Conservation (phyloP, 1,139 yeast genomes). For the Citeromyces hawaiiensis region DNA sequence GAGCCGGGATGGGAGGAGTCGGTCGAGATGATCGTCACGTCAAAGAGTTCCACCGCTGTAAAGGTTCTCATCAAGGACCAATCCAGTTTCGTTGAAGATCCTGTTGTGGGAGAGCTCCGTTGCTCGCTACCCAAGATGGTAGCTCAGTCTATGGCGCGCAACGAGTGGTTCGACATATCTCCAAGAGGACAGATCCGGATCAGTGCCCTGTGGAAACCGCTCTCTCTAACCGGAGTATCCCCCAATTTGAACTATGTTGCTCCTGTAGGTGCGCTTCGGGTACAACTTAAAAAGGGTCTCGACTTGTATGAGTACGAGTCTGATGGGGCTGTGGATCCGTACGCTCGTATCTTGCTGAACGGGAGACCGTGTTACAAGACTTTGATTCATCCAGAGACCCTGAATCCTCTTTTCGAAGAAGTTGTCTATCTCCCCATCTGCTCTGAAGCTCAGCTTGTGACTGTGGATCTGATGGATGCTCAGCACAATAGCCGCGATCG, state of each 20-base stretch:
- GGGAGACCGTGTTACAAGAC: slow-evolving; percentile 48
- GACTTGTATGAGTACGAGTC: slow-evolving; percentile 47
- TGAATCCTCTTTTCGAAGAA: slow-evolving; percentile 42
- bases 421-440: slow-evolving; percentile 50
- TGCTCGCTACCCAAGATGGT: slow-evolving; percentile 41
- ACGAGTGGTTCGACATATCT: slow-evolving; percentile 32
- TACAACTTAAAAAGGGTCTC: slow-evolving; percentile 40
- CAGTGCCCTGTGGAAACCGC: slow-evolving; percentile 60
- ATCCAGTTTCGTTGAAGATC: slow-evolving; percentile 25
- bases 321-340: slow-evolving; percentile 66
- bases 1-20: slow-evolving; percentile 62
- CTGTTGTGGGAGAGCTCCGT: slow-evolving; percentile 38
- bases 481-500: slow-evolving; percentile 54
- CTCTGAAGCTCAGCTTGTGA: slow-evolving; percentile 46
- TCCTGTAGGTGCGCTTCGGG: slow-evolving; percentile 53
- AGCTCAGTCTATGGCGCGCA: slow-evolving; percentile 38
- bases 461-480: slow-evolving; percentile 50
- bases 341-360: slow-evolving; percentile 41
- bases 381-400: slow-evolving; percentile 36
- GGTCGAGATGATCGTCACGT: slow-evolving; percentile 45
- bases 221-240: slow-evolving; percentile 38
- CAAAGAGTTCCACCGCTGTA: slow-evolving; percentile 41
- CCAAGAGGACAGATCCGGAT: slow-evolving; percentile 40
- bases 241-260: slow-evolving; percentile 31
- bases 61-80: slow-evolving; percentile 46